Conservation (phyloP, 2,329 filamentous ascomycete species). For the Hymenotorrendiella dingleyae region DNA sequence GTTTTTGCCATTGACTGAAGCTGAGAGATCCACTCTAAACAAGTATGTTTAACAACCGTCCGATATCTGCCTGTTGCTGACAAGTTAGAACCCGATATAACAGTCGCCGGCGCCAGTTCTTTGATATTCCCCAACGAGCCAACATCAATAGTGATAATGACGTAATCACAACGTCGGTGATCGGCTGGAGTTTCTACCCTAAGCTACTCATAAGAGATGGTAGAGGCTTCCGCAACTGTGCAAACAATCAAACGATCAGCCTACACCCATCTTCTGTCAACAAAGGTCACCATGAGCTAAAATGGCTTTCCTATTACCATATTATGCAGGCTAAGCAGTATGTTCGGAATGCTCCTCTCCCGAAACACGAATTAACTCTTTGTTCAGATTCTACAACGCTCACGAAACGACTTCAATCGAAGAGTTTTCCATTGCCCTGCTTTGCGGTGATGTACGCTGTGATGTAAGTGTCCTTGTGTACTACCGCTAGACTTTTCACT, state of each 20-base stretch:
- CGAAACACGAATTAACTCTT: too few relatives aligned
- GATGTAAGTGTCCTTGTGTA: slow-evolving; percentile 48
- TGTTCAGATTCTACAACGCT: slow-evolving; percentile 70
- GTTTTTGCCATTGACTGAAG: slow-evolving; percentile 67
- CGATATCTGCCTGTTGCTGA: slow-evolving; percentile 4
- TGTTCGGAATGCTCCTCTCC: too few relatives aligned
- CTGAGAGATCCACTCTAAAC: slow-evolving; percentile 65
- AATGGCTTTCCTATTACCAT: slow-evolving; percentile 91
- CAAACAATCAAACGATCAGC: slow-evolving; percentile 86
- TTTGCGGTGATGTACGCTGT: slow-evolving; percentile 85
- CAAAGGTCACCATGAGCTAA: slow-evolving; percentile 59
- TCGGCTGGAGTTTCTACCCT: slow-evolving; percentile 93
- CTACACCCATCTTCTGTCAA: slow-evolving; percentile 88
- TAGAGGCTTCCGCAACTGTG: slow-evolving; percentile 84
- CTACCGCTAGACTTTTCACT: slow-evolving; percentile 1
- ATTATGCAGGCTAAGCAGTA: slow-evolving; percentile 89
- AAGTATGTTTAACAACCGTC: slow-evolving; percentile 34
- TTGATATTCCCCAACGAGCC: slow-evolving; percentile 70
- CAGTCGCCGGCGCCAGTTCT: slow-evolving; percentile 63
- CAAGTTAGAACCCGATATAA: slow-evolving; percentile 50
- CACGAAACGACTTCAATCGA: slow-evolving; percentile 81
- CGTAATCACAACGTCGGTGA: slow-evolving; percentile 69
- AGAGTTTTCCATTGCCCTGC: slow-evolving; percentile 73
- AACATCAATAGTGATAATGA: slow-evolving; percentile 78
- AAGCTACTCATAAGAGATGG: slow-evolving; percentile 80